phyloP scores from a whole-genome alignment of 129 eudicot species.

The Glebionis coronaria region DNA sequence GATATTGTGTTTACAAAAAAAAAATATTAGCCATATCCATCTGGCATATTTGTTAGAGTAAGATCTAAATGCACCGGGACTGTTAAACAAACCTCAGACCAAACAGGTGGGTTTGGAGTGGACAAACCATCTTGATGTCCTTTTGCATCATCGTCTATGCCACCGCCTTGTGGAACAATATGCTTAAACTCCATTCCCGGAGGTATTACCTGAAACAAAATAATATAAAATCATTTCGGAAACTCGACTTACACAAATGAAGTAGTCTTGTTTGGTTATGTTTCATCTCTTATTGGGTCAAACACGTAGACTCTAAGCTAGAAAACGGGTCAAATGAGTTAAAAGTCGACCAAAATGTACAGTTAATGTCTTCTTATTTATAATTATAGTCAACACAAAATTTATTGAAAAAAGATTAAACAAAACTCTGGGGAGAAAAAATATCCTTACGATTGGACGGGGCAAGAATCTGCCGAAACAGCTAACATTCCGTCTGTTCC shows the following conservation, averaged over 20 bases:
- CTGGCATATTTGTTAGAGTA: background rate
- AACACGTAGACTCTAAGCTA: too few species aligned
- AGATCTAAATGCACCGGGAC: constrained; percentile 7
- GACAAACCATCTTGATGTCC: constrained; percentile 44
- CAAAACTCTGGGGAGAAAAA: background rate
- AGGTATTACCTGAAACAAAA: constrained; percentile 57
- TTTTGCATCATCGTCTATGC: constrained; percentile 47
- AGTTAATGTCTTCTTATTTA: too few species aligned
- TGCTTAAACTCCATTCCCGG: constrained; percentile 94
- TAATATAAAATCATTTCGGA: background rate
- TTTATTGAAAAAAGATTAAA: too few species aligned
- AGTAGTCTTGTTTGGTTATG: too few species aligned
- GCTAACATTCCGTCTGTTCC: constrained; percentile 59
- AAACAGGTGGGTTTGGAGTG: constrained; percentile 69
- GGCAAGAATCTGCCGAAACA: constrained; percentile 87
- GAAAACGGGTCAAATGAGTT: too few species aligned
- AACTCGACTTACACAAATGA: background rate
- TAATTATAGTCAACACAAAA: too few species aligned
- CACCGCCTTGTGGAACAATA: constrained; percentile 55
- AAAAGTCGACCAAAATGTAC: too few species aligned
- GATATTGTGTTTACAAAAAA: background rate
- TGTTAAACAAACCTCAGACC: constrained; percentile 68
- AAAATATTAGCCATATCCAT: background rate
- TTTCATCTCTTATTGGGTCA: too few species aligned
- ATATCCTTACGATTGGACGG: constrained; percentile 60